Conservation (phyloP, 495 filamentous ascomycete genomes). For the Penicillium roqueforti region DNA sequence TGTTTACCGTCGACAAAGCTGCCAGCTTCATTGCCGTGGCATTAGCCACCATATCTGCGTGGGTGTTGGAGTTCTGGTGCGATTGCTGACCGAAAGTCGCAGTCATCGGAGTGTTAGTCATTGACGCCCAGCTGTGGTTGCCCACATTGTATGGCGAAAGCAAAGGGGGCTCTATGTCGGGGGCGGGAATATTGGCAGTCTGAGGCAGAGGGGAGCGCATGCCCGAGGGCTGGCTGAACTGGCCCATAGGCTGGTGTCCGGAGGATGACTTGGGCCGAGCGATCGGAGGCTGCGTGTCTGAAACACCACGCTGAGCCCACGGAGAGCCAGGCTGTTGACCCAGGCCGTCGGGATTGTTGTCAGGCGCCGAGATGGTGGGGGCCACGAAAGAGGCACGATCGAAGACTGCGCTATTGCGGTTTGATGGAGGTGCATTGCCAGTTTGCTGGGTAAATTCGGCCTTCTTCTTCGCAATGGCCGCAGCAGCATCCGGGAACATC, state of each 20-base stretch:
- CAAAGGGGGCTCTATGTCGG: slow-evolving; percentile 76
- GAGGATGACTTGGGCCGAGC: slow-evolving; percentile 87
- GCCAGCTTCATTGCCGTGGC: slow-evolving; percentile 99
- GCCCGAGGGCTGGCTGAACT: slow-evolving; percentile 84
- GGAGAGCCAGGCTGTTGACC: slow-evolving; percentile 67
- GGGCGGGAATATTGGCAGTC: slow-evolving; percentile 72
- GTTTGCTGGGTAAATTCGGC: slow-evolving; percentile 94
- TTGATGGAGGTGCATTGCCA: slow-evolving; percentile 82
- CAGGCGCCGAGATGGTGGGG: slow-evolving; percentile 70
- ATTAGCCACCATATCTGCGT: slow-evolving; percentile 98
- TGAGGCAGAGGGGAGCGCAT: slow-evolving; percentile 83
- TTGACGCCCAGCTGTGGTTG: slow-evolving; percentile 94
- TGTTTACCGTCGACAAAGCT: slow-evolving; percentile 94
- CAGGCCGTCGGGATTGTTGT: slow-evolving; percentile 49
- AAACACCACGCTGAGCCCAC: slow-evolving; percentile 59
- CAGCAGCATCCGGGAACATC: slow-evolving; percentile 98
- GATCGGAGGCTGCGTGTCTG: slow-evolving; percentile 52
- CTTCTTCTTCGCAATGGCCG: slow-evolving; percentile 95
- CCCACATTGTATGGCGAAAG: slow-evolving; percentile 83
- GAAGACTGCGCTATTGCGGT: slow-evolving; percentile 84
- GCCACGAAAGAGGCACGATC: slow-evolving; percentile 74
- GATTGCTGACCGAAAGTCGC: slow-evolving; percentile 65
- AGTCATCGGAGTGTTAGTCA: slow-evolving; percentile 97
- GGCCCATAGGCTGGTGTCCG: slow-evolving; percentile 88
- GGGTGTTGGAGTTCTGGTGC: slow-evolving; percentile 46